Conservation (phyloP, 2,329 filamentous ascomycete species). For the Cladophialophora bantiana region DNA sequence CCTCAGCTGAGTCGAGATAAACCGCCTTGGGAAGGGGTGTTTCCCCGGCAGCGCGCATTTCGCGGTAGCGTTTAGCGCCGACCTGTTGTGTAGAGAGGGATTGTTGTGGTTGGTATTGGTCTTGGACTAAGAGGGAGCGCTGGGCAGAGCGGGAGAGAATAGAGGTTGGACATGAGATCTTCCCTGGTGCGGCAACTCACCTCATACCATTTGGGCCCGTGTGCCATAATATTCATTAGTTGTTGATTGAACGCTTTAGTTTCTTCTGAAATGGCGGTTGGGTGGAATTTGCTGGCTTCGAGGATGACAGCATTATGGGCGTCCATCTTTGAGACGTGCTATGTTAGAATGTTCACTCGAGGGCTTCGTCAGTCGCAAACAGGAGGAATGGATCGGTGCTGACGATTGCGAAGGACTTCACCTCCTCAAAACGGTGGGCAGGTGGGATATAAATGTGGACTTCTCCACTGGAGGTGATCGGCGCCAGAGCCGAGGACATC, state of each 20-base stretch:
- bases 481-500: slow-evolving; percentile 11
- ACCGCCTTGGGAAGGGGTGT: slow-evolving; percentile 58
- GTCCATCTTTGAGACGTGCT: slow-evolving; percentile 16
- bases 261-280: slow-evolving; percentile 36
- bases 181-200: slow-evolving; percentile 42
- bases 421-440: background rate
- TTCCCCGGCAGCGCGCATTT: slow-evolving; percentile 62
- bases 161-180: background rate
- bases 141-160: background rate
- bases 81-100: slow-evolving; percentile 47
- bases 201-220: slow-evolving; percentile 60
- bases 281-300: slow-evolving; percentile 34
- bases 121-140: background rate
- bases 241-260: slow-evolving; percentile 38
- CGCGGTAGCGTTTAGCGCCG: slow-evolving; percentile 61
- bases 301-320: slow-evolving; percentile 26
- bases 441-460: slow-evolving; percentile 6
- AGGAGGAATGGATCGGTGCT: background rate
- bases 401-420: background rate
- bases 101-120: slow-evolving; percentile 5
- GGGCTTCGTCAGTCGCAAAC: background rate
- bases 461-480: slow-evolving; percentile 18
- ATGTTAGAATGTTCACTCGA: background rate
- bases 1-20: slow-evolving; percentile 55
- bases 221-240: slow-evolving; percentile 46